phyloP scores from a whole-genome alignment of 179 eudicot genomes.

The Vitellaria paradoxa region DNA sequence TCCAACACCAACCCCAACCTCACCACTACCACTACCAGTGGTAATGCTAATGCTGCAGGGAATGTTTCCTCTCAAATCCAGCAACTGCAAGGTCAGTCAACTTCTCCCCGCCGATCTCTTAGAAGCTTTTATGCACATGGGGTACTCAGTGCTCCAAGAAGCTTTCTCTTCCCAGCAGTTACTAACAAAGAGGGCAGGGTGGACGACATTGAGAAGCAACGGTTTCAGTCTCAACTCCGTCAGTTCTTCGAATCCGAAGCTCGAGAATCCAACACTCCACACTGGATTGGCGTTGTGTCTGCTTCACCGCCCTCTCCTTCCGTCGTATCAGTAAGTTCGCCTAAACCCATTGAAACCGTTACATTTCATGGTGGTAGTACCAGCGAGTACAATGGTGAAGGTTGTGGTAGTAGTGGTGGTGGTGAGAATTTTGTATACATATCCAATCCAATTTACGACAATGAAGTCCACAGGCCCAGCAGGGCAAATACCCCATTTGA shows the following conservation, averaged over 20 bases:
- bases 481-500: slow-evolving; percentile 61
- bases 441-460: slow-evolving; percentile 71
- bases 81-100: slow-evolving; percentile 15
- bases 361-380: not conserved
- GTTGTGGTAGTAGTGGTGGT: not conserved
- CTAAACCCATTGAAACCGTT: slow-evolving; percentile 3
- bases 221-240: slow-evolving; percentile 27
- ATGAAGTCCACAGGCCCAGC: slow-evolving; percentile 20
- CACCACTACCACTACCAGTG: not conserved
- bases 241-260: slow-evolving; percentile 20
- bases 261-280: not conserved
- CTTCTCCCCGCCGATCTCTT: slow-evolving; percentile 37
- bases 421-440: slow-evolving; percentile 50
- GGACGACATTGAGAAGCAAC: slow-evolving; percentile 51
- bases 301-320: slow-evolving; percentile 2
- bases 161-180: slow-evolving; percentile 60
- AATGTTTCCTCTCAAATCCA: slow-evolving; percentile 12
- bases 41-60: not conserved
- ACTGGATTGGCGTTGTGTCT: slow-evolving; percentile 19
- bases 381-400: not conserved
- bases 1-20: not conserved
- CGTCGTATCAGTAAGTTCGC: slow-evolving; percentile 21
- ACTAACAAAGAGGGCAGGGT: slow-evolving; percentile 23
- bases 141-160: slow-evolving; percentile 69
- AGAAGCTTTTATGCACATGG: slow-evolving; percentile 61